Base-by-base conservation (phyloP, 176 grass and related monocot genomes). In the Stipa capillata region DNA sequence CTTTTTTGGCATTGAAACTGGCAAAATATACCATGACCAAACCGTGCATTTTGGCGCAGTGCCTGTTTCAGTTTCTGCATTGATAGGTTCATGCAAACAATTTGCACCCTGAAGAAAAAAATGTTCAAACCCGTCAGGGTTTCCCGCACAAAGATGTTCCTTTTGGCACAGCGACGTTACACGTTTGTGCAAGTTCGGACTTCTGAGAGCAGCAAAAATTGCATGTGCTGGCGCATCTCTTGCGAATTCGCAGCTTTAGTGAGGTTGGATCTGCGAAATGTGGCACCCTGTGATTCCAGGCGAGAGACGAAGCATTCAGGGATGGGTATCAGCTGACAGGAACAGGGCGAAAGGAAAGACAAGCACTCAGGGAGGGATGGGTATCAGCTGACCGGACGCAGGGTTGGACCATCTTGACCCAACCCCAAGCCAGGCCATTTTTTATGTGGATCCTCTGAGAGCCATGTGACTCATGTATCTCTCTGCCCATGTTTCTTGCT, bases 231-330 rank as follows among this genome's bases (percentile, higher is more conserved):
- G 20, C 37, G 18, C 72, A 40, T 55, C 67, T 65, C 42, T 59
- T 15, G 20, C 41, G 5, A 69, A 70, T 75, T 79, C 62, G 51
- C 24, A 28, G 8, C 8, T 59, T n/a, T 8, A 7, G 3, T 8
- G 33, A 89, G 82, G 70, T 69, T 41, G 62, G 34, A 89, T 80
- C 68, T 66, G 62, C 76, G 80, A 89, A 88, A 75, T 73, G 24
- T 20, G 41, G 45, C 49, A 27, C 14, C 41, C 49, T 59, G 40
- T 44, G 60, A 69, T 79, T 33, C 69, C 59, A 60, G 55, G 75
- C 25, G 69, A 68, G 13, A 41, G 65, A 70, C 82, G n/a, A 78
- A 54, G 64, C 68, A 63, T 57, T 36, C 74, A 76, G 69, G 15
- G 42, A 16, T 84, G 66, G 72, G 48, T 11, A 84, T 41, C 76